Base-by-base conservation (phyloP, 2,329 filamentous ascomycete genomes). In the Alternaria solani region DNA sequence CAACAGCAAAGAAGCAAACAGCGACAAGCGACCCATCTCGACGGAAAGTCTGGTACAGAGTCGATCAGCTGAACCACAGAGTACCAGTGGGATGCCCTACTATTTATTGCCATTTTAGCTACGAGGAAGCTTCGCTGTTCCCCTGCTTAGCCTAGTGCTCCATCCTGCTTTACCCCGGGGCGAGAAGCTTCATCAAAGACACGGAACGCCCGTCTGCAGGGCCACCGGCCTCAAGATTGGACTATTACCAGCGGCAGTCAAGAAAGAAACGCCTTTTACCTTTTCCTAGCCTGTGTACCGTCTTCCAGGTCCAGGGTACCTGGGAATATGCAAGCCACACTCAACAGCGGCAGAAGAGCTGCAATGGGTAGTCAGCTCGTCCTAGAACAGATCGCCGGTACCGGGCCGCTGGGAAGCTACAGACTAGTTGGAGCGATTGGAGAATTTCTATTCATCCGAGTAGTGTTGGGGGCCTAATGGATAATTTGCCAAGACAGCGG, bases 21-120 rank as follows among this genome's bases (percentile, higher is more conserved):
- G 32, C 23, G 64, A 66, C 48, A 62, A 46, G 23, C 63, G 71
- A 62, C 61, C 67, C 73, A 75, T 75, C 11, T 55, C 73, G 56
- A 52, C 49, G 32, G 32, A 38, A 20, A 56, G 47, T 57, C 12
- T 46, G 18, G 12, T 34, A 46, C 41, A 57, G 23, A 41, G 44
- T 25, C 18, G 51, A 42, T 51, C 30, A 39, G 16, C 51, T 55
- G 43, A 7, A 32, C 44, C 32, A 28, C 26, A 23, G 41, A 20
- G 20, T 32, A 28, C n/a, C 36, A 41, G 9, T 25, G 59, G 48
- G 30, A 14, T n/a, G n/a, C 18, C 7, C 38, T 7, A 47, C 49
- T 59, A 63, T 57, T 53, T 67, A 63, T 63, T n/a, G 46, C 46
- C 18, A 9, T 47, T 20, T 7, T 51, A 11, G 26, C 11, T 14